Evolutionary conservation across 805 yeast genomes (phyloP), one percentile per base, ranked within the genome.

Genomic region (Yarrowia keelungensis): DNA sequence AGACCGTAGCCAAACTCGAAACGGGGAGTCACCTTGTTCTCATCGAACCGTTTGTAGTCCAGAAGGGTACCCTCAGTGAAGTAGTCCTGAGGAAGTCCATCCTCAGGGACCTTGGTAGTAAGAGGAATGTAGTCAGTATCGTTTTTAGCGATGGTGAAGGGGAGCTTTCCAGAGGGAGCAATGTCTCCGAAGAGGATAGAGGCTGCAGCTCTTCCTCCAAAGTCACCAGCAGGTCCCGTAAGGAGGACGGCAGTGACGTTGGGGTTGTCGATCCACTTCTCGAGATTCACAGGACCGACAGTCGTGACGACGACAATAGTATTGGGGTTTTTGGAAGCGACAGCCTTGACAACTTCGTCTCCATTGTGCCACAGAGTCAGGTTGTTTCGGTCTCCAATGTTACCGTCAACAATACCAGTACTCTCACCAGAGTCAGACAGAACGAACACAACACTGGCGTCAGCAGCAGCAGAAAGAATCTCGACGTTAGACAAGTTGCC

Each of bases 1-100:
- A 87, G 76, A 9, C 90, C 90, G 77, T 74, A 85, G 3, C 90
- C 90, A 75, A 87, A 87, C 70, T 85, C 89, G 74, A 76, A 87
- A 59, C 89, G 76, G 22, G 89, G 89, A 71, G 80, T 80, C 51
- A 86, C 83, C 68, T 83, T 81, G 70, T 83, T 80, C 74, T 84
- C 84, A 72, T 86, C 88, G 75, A 86, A 87, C 73, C 82, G 84
- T 61, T 86, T 77, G 78, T 87, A 87, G 74, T 86, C 90, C 67
- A 85, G 73, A 71, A 80, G 84, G 32, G 84, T 76, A 64, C 83
- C 87, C 26, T 84, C 79, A 36, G 75, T 75, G 67, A 73, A 69
- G 26, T 70, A 71, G 71, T 77, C 80, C 53, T 76, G 78, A 12
- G 83, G 82, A 41, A 71, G 70, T 1, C 82, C 82, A 59, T 79